A percentile compares a stretch with the other conserved stretches of the same genome.
These are phyloP conservation scores for Phaeosphaeria sp. DNA, from an alignment of 2,329 filamentous ascomycete genomes.

Conservation along the genomic window DNA sequence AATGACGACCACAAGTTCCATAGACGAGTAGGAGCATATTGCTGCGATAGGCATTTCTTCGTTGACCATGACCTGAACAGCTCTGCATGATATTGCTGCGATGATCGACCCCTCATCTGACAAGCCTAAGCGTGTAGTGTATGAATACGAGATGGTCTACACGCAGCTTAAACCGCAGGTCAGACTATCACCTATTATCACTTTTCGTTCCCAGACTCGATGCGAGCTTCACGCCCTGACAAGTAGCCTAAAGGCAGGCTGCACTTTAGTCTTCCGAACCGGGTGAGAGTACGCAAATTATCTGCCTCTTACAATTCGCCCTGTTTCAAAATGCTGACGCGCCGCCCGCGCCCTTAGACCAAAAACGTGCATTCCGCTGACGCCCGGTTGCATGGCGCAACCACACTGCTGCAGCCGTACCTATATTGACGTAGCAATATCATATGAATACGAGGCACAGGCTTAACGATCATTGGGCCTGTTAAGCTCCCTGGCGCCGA, in stretches of 20 bases:
- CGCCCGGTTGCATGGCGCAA: constrained; percentile 9
- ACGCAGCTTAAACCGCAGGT: background rate
- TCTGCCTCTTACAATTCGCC: background rate
- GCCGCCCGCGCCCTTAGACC: background rate
- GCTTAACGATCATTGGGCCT: background rate
- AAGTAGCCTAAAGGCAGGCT: background rate
- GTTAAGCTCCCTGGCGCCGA: background rate
- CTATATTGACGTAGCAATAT: constrained; percentile 8
- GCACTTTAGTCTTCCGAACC: background rate
- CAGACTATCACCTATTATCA: no score
- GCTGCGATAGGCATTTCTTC: background rate
- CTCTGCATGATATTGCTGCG: background rate
- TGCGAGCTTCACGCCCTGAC: background rate
- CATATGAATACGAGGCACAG: constrained; percentile 5
- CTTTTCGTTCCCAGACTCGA: background rate
- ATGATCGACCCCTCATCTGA: background rate
- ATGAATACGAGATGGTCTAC: background rate
- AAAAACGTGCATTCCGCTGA: constrained; percentile 1
- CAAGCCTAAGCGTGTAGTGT: background rate
- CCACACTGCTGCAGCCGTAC: constrained; percentile 7
- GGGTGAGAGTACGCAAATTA: background rate
- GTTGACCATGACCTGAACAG: background rate
- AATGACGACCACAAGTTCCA: background rate
- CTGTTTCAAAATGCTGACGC: constrained; percentile 2
- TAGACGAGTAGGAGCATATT: background rate